A percentile compares a stretch with the other conserved stretches of the same genome.
Evolutionary conservation across 345 rosid species (phyloP).

Genomic region (Salix arbutifolia): DNA sequence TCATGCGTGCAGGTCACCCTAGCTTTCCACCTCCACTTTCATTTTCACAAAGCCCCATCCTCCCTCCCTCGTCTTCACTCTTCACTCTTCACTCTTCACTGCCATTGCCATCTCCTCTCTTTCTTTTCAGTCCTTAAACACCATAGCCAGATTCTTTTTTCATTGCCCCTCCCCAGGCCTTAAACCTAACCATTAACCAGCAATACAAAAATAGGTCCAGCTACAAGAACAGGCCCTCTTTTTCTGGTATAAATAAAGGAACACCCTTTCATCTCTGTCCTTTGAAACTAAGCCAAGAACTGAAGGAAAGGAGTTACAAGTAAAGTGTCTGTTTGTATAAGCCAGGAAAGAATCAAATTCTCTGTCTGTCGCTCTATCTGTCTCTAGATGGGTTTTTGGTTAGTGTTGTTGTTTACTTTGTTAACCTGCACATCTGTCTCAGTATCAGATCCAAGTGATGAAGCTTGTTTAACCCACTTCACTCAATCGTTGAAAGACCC

Average conservation of each 20-base stretch:
- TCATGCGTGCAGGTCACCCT: slow-evolving; percentile 18
- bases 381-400: slow-evolving; percentile 22
- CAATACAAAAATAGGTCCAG: neutral
- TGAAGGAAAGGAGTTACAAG: neutral
- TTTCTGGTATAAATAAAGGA: neutral
- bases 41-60: slow-evolving; percentile 16
- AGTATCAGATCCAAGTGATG: slow-evolving; percentile 63
- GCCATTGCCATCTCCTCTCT: neutral
- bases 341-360: neutral
- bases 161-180: too few relatives aligned
- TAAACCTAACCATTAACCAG: too few relatives aligned
- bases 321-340: neutral
- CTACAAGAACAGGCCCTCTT: neutral
- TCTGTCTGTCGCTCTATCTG: neutral
- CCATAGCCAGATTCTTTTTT: too few relatives aligned
- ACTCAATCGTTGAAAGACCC: slow-evolving; percentile 63
- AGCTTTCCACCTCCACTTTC: slow-evolving; percentile 6
- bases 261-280: slow-evolving; percentile 2
- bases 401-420: slow-evolving; percentile 28
- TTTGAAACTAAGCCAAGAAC: too few relatives aligned
- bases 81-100: neutral
- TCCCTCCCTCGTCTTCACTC: neutral
- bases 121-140: too few relatives aligned
- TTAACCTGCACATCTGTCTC: slow-evolving; percentile 31
- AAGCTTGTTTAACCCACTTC: slow-evolving; percentile 51